Conservation (phyloP, 768 basidiomycete genomes). For the Rhodotorula taiwanensis region DNA sequence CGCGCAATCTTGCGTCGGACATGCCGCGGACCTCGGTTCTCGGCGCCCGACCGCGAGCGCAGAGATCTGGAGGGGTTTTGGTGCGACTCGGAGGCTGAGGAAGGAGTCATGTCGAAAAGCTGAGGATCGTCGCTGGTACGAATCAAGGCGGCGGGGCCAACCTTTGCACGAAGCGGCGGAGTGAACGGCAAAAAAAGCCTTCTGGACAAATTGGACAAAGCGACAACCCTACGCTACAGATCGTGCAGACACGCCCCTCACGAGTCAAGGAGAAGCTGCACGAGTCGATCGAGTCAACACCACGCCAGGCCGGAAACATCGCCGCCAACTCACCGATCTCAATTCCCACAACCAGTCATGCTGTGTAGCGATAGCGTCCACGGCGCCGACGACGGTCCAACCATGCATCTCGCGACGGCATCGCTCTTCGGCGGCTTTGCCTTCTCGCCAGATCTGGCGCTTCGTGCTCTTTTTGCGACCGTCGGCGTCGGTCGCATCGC, state of each 20-base stretch:
- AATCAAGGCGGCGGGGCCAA: no score
- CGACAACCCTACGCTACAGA: background rate
- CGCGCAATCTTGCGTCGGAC: no score
- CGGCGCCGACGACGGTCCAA: no score
- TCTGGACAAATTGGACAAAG: no score
- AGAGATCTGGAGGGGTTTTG: no score
- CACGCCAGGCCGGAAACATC: background rate
- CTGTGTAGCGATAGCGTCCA: no score
- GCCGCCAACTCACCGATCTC: slow-evolving; percentile 10
- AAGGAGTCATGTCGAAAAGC: no score
- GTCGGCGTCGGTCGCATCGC: background rate
- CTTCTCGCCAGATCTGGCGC: slow-evolving; percentile 22
- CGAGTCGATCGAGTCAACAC: background rate
- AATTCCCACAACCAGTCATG: slow-evolving; percentile 33
- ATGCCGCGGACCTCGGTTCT: no score
- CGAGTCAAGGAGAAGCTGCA: slow-evolving; percentile 24
- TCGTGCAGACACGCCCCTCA: background rate
- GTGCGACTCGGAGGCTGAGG: no score
- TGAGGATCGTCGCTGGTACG: background rate
- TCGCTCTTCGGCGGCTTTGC: slow-evolving; percentile 13
- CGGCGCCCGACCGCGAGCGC: no score
- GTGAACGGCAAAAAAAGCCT: no score
- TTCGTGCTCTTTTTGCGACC: slow-evolving; percentile 14
- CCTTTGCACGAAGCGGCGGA: no score
- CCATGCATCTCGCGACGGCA: slow-evolving; percentile 3